phyloP scores from a whole-genome alignment of 2,329 filamentous ascomycete genomes.

The Apiospora phragmitis region DNA sequence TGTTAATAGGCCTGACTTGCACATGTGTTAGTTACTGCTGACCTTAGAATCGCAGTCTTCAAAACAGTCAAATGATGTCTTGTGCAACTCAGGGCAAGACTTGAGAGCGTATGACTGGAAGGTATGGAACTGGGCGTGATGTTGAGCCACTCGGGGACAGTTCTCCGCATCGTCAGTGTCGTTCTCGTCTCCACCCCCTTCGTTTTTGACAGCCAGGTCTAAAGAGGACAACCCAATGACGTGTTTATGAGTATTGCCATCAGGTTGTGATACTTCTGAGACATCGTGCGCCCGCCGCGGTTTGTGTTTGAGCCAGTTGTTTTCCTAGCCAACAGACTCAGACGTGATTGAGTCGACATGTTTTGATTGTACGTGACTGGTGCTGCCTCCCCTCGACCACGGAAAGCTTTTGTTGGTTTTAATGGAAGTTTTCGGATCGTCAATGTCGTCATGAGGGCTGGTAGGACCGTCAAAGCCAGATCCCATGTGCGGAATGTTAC shows the following conservation, averaged over 20 bases:
- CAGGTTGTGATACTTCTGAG: slow-evolving; percentile 25
- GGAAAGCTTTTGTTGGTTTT: background rate
- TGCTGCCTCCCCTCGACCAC: background rate
- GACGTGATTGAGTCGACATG: background rate
- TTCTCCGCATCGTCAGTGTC: slow-evolving; percentile 7
- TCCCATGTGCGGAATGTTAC: background rate
- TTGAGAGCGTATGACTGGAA: slow-evolving; percentile 18
- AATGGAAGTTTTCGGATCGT: background rate
- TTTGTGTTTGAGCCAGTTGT: slow-evolving; percentile 26
- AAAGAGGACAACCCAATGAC: slow-evolving; percentile 10
- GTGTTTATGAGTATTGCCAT: slow-evolving; percentile 9
- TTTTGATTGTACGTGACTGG: background rate
- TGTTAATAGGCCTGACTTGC: background rate
- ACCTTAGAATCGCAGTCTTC: background rate
- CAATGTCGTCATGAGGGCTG: background rate
- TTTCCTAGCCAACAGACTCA: slow-evolving; percentile 28
- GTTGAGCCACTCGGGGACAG: slow-evolving; percentile 14
- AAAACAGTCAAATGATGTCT: slow-evolving; percentile 3
- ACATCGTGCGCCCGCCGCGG: slow-evolving; percentile 28
- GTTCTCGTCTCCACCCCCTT: slow-evolving; percentile 12
- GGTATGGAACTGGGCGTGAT: slow-evolving; percentile 18
- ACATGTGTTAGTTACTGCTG: background rate
- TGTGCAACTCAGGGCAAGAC: slow-evolving; percentile 31
- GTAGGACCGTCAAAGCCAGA: slow-evolving; percentile 1
- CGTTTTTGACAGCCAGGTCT: background rate